A percentile compares a stretch with the other conserved stretches of the same genome.
Evolutionary conservation across 345 rosid species (phyloP).

Genomic region (Salix caprea): DNA sequence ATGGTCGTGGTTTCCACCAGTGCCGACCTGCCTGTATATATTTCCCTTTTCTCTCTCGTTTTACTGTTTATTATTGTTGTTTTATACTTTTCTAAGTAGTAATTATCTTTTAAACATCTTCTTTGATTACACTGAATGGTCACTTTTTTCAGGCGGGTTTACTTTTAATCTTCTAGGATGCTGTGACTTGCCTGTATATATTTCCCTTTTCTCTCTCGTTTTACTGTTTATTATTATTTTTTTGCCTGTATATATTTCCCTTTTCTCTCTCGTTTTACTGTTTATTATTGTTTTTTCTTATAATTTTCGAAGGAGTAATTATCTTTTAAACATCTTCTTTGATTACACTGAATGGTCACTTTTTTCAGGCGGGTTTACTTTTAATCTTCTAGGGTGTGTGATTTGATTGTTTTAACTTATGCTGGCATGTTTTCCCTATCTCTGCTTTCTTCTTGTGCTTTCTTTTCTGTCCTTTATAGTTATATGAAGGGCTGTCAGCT

Average conservation of each 20-base stretch:
- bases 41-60: neutral
- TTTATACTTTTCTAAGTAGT: too few species aligned
- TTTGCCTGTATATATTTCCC: slow-evolving; percentile 52
- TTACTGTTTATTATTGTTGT: neutral
- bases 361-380: neutral
- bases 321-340: neutral
- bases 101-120: too few species aligned
- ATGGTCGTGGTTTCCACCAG: slow-evolving; percentile 82
- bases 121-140: too few species aligned
- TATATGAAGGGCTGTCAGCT: neutral
- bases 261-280: neutral
- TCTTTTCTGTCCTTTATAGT: neutral
- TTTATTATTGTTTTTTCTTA: too few species aligned
- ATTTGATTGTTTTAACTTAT: neutral
- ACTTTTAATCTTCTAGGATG: too few species aligned
- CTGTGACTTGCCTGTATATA: slow-evolving; percentile 64
- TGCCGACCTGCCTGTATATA: slow-evolving; percentile 81
- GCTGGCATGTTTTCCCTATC: neutral
- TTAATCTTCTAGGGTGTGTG: neutral
- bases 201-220: neutral
- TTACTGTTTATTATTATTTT: too few species aligned
- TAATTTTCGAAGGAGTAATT: too few species aligned
- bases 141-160: too few species aligned
- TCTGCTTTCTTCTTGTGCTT: neutral
- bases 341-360: slow-evolving; percentile 1